Percentiles rank a stretch among this genome's conserved stretches.
These are phyloP conservation scores for Carallia pectinifolia DNA, from an alignment of 345 rosid genomes.

Conservation along the genomic window DNA sequence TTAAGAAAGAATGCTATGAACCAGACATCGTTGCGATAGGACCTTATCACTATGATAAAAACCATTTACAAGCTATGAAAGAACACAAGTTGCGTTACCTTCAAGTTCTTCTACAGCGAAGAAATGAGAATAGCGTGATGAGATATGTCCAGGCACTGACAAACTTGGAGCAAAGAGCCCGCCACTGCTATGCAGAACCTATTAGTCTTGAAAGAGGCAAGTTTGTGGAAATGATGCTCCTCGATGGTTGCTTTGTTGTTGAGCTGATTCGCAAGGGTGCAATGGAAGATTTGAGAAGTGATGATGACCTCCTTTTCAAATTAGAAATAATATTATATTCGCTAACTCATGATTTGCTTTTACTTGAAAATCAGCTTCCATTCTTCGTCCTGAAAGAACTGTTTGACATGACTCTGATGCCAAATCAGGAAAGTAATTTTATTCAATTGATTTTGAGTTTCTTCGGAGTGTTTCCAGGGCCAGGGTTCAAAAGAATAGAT, in stretches of 20 bases:
- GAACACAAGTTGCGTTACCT: constrained; percentile 4
- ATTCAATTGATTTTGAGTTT: background rate
- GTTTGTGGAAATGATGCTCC: constrained; percentile 13
- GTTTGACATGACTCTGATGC: background rate
- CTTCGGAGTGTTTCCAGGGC: background rate
- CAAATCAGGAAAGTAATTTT: background rate
- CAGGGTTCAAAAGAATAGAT: background rate
- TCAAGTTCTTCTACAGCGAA: background rate
- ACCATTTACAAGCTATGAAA: background rate
- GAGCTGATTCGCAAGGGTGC: background rate
- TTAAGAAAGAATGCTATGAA: background rate
- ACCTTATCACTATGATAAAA: background rate
- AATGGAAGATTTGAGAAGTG: background rate
- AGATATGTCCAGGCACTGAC: background rate
- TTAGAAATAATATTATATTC: background rate
- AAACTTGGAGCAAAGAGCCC: background rate
- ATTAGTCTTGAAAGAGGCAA: background rate
- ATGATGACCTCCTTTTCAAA: background rate
- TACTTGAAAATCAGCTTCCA: constrained; percentile 25
- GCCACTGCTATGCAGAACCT: background rate
- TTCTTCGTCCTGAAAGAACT: constrained; percentile 16
- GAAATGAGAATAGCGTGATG: background rate
- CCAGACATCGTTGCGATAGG: background rate
- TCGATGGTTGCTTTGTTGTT: constrained; percentile 13
- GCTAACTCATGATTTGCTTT: constrained; percentile 3